A percentile compares a stretch with the other conserved stretches of the same genome.
Evolutionary conservation across 179 eudicot species (phyloP).

Genomic region (Vitellaria paradoxa): DNA sequence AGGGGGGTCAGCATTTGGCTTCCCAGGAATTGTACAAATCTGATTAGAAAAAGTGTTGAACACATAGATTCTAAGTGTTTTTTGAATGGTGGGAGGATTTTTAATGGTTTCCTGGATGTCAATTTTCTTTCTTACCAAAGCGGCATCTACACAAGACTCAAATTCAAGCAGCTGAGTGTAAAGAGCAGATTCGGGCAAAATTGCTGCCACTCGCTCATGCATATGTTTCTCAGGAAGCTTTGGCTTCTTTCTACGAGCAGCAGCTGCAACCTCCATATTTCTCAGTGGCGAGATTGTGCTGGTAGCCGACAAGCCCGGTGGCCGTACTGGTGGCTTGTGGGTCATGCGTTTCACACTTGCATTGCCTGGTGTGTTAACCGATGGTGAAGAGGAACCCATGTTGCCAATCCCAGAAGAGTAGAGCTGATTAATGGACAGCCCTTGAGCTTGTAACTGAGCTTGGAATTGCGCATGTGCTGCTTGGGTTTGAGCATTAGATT

Average conservation of each 20-base stretch:
- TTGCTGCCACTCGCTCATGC: constrained; percentile 69
- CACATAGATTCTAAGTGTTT: constrained; percentile 88
- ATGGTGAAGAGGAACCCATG: constrained; percentile 50
- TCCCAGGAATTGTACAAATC: constrained; percentile 52
- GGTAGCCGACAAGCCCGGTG: constrained; percentile 45
- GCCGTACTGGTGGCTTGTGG: constrained; percentile 71
- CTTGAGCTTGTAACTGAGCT: constrained; percentile 63
- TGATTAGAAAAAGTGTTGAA: constrained; percentile 88
- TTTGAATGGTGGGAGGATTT: constrained; percentile 79
- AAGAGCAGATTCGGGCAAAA: constrained; percentile 87
- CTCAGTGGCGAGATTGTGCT: constrained; percentile 59
- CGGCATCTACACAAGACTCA: constrained; percentile 91
- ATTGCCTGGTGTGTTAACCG: constrained; percentile 45
- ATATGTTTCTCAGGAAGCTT: constrained; percentile 79
- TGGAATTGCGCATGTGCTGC: constrained; percentile 35
- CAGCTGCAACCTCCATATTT: constrained; percentile 68
- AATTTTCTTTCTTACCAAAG: constrained; percentile 71
- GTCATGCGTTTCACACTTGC: constrained; percentile 41
- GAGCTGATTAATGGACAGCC: constrained; percentile 38
- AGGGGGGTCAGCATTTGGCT: constrained; percentile 79
- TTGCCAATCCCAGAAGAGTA: constrained; percentile 45
- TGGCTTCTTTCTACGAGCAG: constrained; percentile 80
- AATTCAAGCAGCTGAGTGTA: constrained; percentile 96
- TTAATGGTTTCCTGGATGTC: constrained; percentile 91
- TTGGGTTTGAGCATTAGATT: constrained; percentile 34